These are phyloP conservation scores for Ochromonas danica DNA, from an alignment of 108 stramenopile genomes.

Conservation along the genomic window DNA sequence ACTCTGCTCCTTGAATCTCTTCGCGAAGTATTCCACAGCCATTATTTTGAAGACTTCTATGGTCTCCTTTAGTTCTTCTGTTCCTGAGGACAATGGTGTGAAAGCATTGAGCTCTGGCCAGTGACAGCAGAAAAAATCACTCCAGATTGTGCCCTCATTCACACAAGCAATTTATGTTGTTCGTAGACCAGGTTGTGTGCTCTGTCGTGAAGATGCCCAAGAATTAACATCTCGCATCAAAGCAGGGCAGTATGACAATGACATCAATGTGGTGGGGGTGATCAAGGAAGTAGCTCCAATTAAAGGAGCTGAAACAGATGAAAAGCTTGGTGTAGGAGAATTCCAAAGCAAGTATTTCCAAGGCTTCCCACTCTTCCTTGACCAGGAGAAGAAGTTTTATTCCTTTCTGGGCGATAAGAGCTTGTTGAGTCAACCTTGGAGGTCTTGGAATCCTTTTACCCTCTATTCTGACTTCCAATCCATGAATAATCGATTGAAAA, in stretches of 20 bases:
- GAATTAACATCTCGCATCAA: conserved; percentile 66
- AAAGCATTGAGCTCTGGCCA: no score
- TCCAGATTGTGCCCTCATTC: no score
- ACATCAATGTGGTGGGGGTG: conserved; percentile 26
- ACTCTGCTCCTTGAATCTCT: no score
- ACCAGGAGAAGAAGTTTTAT: conserved; percentile 65
- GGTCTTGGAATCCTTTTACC: conserved; percentile 47
- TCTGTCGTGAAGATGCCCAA: conserved; percentile 78
- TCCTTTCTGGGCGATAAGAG: conserved; percentile 63
- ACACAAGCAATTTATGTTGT: no score
- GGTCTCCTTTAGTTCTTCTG: no score
- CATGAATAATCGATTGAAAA: conserved; percentile 45
- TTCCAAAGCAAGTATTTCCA: conserved; percentile 65
- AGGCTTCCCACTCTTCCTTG: conserved; percentile 61
- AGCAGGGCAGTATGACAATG: not conserved
- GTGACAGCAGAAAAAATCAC: no score
- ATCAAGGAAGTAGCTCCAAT: conserved; percentile 71
- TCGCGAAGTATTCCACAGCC: no score
- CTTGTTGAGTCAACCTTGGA: conserved; percentile 37
- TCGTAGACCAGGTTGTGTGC: conserved; percentile 63
- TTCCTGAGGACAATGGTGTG: no score
- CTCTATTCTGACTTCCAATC: conserved; percentile 51
- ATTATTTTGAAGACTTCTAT: no score
- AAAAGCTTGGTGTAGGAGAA: conserved; percentile 57
- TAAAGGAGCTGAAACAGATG: conserved; percentile 63